phyloP scores from a whole-genome alignment of 1,284 basidiomycete species.

The Ceratobasidium sp. region DNA sequence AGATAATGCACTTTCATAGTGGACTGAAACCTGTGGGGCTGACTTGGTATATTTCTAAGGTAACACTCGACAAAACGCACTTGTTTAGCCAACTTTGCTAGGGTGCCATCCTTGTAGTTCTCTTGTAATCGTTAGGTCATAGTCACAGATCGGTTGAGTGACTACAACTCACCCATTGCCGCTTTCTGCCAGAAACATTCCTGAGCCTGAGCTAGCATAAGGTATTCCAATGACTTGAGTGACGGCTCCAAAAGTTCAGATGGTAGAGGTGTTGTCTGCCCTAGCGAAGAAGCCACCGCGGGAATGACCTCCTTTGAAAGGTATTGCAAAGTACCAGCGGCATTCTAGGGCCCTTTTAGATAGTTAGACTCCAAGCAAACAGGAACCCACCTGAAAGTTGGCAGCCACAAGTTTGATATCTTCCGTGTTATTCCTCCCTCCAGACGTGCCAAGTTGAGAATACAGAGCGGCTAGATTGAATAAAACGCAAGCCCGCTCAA shows the following conservation, averaged over 20 bases:
- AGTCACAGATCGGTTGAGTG: not conserved
- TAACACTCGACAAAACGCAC: conserved; percentile 48
- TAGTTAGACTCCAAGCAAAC: not conserved
- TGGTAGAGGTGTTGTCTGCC: conserved; percentile 57
- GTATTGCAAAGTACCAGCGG: conserved; percentile 77
- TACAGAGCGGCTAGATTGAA: conserved; percentile 87
- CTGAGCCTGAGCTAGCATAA: conserved; percentile 94
- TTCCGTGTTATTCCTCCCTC: conserved; percentile 73
- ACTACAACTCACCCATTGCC: conserved; percentile 66
- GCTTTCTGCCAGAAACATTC: conserved; percentile 98
- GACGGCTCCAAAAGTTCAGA: conserved; percentile 71
- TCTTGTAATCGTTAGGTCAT: not conserved
- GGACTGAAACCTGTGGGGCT: conserved; percentile 61
- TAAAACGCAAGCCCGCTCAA: conserved; percentile 76
- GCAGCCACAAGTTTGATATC: conserved; percentile 61
- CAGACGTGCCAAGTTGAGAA: conserved; percentile 69
- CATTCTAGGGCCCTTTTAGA: conserved; percentile 57
- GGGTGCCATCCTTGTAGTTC: conserved; percentile 72
- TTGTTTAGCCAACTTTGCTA: conserved; percentile 84
- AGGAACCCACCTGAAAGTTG: conserved; percentile 38
- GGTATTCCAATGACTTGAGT: conserved; percentile 68
- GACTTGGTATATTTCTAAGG: not conserved
- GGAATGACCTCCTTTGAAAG: conserved; percentile 66
- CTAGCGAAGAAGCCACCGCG: conserved; percentile 58
- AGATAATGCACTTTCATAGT: conserved; percentile 66